A percentile compares a stretch with the other conserved stretches of the same genome.
These are phyloP conservation scores for Cercis canadensis DNA, from an alignment of 306 rosid species.

Conservation along the genomic window DNA sequence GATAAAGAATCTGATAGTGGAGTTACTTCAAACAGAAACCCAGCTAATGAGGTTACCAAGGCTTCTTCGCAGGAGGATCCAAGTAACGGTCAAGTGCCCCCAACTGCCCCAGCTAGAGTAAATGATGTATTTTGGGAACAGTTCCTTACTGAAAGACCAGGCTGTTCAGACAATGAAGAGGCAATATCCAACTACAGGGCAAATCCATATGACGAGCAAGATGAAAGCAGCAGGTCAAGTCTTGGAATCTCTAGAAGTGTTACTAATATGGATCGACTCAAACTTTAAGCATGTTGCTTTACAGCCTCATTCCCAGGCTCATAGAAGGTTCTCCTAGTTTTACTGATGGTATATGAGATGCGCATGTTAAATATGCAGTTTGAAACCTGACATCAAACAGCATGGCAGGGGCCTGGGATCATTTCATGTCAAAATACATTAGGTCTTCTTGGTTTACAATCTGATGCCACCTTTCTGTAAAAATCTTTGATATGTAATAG, in stretches of 20 bases:
- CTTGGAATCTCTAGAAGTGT: slow-evolving; percentile 63
- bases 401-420: slow-evolving; percentile 13
- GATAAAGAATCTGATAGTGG: slow-evolving; percentile 63
- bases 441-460: neutral
- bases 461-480: slow-evolving; percentile 7
- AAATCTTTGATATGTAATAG: neutral
- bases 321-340: neutral
- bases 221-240: slow-evolving; percentile 58
- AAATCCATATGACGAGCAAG: slow-evolving; percentile 64
- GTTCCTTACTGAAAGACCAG: slow-evolving; percentile 97
- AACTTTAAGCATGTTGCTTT: slow-evolving; percentile 54
- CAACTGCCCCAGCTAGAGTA: slow-evolving; percentile 69
- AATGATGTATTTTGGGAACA: slow-evolving; percentile 98
- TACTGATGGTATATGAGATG: slow-evolving; percentile 18
- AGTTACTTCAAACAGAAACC: slow-evolving; percentile 44
- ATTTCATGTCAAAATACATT: neutral
- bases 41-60: slow-evolving; percentile 44
- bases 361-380: slow-evolving; percentile 9
- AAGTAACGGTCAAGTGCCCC: slow-evolving; percentile 51
- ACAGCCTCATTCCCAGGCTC: no score
- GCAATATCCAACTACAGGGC: slow-evolving; percentile 79
- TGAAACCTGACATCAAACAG: slow-evolving; percentile 7
- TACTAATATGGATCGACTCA: slow-evolving; percentile 61
- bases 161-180: slow-evolving; percentile 91
- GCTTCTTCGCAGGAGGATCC: slow-evolving; percentile 55